Evolutionary conservation across 1,139 yeast genomes (phyloP), one percentile per base, ranked within the genome.

Genomic region (Pichiaceae sp.): DNA sequence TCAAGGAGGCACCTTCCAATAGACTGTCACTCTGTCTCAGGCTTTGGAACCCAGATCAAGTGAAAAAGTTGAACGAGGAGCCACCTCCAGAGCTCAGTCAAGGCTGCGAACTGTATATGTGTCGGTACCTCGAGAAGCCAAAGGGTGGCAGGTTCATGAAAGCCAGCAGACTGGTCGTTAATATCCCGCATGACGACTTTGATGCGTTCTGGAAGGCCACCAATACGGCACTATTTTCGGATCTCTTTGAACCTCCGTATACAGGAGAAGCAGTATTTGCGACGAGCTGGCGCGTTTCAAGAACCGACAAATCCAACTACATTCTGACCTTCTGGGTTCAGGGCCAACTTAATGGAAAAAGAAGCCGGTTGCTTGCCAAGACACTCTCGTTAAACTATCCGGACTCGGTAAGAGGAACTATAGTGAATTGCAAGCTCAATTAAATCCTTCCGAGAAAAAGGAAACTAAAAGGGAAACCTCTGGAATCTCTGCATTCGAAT

Each of bases 91-190:
- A 21, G 24, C 7, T 21, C 24, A 11, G 11, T 21, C 7, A 7
- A 21, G 24, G 24, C 11, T 7, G 11, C 11, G 24, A 21, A 21
- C 24, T 47, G 14, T 44, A 46, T 31, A 33, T 48, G 18, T 46
- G 47, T 40, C 44, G 46, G 30, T 45, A 32, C 26, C 52, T 50
- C 9, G 26, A 45, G n/a, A 38, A 39, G 16, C 46, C 48, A 14
- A 40, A 38, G 23, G 42, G 42, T 33, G 41, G 46, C 4, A 31
- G 40, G 7, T 37, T 39, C 3, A 35, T 29, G 17, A 36, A 38
- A 28, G 42, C 46, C 14, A 45, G 48, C 6, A 32, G 42, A n/a
- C 17, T 45, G 4, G 44, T 44, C n/a, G 27, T 43, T 25, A 14
- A 40, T 14, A 39, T 46, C 27, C 45, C 50, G 1, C 34, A 38